Evolutionary conservation across 768 basidiomycete genomes (phyloP).

Genomic region (Mycena pura): DNA sequence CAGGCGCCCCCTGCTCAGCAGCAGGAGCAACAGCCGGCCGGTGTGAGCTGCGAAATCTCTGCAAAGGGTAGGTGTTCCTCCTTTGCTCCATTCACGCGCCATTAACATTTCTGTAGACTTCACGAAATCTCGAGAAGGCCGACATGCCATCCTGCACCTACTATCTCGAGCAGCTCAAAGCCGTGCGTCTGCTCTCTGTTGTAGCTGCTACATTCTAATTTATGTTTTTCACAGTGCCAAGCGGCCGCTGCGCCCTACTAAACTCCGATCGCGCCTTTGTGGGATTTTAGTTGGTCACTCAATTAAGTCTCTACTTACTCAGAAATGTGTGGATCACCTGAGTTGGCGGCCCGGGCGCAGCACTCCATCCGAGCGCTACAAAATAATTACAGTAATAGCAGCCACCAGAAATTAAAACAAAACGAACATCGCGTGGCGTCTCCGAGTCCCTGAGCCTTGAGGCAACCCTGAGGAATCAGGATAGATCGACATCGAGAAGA

Average conservation of each 20-base stretch:
- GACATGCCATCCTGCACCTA: slow-evolving; percentile 16
- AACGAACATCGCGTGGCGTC: no score
- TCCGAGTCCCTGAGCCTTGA: no score
- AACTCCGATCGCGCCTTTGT: no score
- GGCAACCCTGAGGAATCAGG: no score
- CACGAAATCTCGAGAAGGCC: slow-evolving; percentile 56
- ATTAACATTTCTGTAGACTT: slow-evolving; percentile 60
- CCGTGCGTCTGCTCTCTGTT: background rate
- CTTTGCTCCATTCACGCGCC: background rate
- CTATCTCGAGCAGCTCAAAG: slow-evolving; percentile 20
- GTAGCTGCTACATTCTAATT: background rate
- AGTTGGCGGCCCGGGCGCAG: no score
- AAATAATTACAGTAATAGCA: no score
- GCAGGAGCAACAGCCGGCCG: slow-evolving; percentile 50
- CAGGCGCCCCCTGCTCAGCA: slow-evolving; percentile 59
- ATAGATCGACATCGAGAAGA: no score
- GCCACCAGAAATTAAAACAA: no score
- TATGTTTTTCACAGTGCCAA: slow-evolving; percentile 61
- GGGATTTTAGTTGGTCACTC: no score
- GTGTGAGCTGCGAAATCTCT: slow-evolving; percentile 72
- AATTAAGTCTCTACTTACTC: no score
- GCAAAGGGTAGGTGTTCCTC: slow-evolving; percentile 67
- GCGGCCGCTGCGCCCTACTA: slow-evolving; percentile 71
- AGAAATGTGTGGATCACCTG: no score
- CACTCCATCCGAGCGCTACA: no score